A percentile compares a stretch with the other conserved stretches of the same genome.
These are phyloP conservation scores for Sugiyamaella boreocaroliniensis DNA, from an alignment of 805 yeast species.

Conservation along the genomic window DNA sequence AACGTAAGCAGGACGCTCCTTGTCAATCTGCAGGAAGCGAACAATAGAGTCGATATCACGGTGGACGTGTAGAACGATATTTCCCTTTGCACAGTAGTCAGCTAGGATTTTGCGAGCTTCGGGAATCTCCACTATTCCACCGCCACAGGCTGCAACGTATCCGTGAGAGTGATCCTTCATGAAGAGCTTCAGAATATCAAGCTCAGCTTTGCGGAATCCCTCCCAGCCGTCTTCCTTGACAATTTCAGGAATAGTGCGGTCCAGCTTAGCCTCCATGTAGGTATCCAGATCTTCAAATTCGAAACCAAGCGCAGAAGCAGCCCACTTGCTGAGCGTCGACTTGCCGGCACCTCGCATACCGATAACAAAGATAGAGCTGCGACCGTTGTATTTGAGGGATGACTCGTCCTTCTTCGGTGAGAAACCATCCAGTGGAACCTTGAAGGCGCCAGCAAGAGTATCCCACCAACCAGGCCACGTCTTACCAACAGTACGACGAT, in stretches of 20 bases:
- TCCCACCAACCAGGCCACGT: conserved; percentile 99
- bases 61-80: conserved; percentile 84
- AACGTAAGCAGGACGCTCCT: conserved; percentile 79
- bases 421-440: conserved; percentile 62
- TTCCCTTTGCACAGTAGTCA: conserved; percentile 49
- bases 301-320: conserved; percentile 56
- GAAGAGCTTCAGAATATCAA: conserved; percentile 46
- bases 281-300: conserved; percentile 69
- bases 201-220: conserved; percentile 67
- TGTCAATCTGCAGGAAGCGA: conserved; percentile 64
- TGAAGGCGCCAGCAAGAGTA: conserved; percentile 61
- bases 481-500: conserved; percentile 89
- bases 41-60: conserved; percentile 79
- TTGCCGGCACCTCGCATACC: conserved; percentile 99
- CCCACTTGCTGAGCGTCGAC: conserved; percentile 75
- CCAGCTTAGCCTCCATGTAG: conserved; percentile 51
- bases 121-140: conserved; percentile 82
- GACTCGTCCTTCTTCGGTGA: conserved; percentile 8
- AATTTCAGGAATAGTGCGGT: conserved; percentile 32
- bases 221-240: conserved; percentile 81
- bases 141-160: conserved; percentile 86
- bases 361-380: conserved; percentile 64
- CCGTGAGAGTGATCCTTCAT: conserved; percentile 41
- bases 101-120: conserved; percentile 61
- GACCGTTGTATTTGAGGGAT: conserved; percentile 25